Evolutionary conservation across 129 eudicot species (phyloP).

Genomic region (Saposhnikovia divaricata): DNA sequence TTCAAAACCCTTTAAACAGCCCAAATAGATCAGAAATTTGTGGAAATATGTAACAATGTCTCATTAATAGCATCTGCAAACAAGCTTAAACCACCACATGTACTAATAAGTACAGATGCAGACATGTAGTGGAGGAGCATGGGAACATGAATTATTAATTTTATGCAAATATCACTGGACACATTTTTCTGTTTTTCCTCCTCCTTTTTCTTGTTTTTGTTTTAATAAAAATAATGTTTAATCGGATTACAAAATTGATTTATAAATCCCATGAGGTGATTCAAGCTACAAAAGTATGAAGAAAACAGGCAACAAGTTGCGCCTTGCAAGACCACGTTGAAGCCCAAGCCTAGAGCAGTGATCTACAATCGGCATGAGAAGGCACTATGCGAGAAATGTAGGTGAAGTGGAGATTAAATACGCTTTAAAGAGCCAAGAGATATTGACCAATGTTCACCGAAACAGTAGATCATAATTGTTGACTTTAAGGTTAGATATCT

Average conservation of each 20-base stretch:
- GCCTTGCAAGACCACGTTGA: not conserved
- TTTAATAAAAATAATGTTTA: no score
- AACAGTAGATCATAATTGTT: not conserved
- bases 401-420: not conserved
- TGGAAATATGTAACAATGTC: not conserved
- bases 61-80: not conserved
- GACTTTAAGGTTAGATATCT: not conserved
- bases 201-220: not conserved
- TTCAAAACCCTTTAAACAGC: not conserved
- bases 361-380: not conserved
- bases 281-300: no score
- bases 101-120: not conserved
- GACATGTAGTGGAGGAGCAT: no score
- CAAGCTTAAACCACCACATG: not conserved
- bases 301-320: no score
- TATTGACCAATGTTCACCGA: not conserved
- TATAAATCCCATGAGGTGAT: no score
- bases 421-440: not conserved
- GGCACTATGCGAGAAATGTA: not conserved
- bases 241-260: no score
- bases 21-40: not conserved
- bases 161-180: not conserved
- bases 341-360: not conserved
- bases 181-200: not conserved
- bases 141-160: not conserved